These are phyloP conservation scores for Umbelopsis sp. DNA, from an alignment of 192 early-diverging fungal genomes.

Conservation along the genomic window DNA sequence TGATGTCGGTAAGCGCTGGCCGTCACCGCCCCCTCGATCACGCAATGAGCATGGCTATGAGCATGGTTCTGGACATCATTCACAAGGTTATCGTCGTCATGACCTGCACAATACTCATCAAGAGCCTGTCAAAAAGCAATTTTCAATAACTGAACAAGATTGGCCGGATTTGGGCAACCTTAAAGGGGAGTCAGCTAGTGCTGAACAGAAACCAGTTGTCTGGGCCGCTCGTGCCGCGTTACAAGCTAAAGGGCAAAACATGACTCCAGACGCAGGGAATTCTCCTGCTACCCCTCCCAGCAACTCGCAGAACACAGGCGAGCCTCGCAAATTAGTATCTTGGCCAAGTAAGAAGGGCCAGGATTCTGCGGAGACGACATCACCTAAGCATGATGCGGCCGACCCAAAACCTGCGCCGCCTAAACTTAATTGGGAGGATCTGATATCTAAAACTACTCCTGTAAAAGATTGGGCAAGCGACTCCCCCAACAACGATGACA, in stretches of 20 bases:
- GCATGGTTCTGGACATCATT: no score
- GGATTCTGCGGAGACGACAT: no score
- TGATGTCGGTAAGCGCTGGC: neutral
- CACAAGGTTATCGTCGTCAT: no score
- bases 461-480: slow-evolving; percentile 11
- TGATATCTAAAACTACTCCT: neutral
- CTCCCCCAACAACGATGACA: neutral
- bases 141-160: neutral
- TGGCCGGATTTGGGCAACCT: neutral
- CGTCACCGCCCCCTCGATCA: neutral
- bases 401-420: neutral
- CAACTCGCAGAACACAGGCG: no score
- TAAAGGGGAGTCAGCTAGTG: neutral
- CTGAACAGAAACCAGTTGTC: neutral
- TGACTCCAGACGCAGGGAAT: neutral
- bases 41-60: no score
- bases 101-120: no score
- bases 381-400: neutral
- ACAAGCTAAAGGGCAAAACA: neutral
- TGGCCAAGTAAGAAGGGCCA: no score
- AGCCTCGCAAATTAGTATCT: neutral
- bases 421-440: neutral
- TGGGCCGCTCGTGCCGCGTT: neutral
- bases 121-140: neutral
- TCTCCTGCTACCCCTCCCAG: neutral